Evolutionary conservation across 208 protist species (phyloP), one percentile per base, ranked within the genome.

Genomic region (Trypanosoma theileri): DNA sequence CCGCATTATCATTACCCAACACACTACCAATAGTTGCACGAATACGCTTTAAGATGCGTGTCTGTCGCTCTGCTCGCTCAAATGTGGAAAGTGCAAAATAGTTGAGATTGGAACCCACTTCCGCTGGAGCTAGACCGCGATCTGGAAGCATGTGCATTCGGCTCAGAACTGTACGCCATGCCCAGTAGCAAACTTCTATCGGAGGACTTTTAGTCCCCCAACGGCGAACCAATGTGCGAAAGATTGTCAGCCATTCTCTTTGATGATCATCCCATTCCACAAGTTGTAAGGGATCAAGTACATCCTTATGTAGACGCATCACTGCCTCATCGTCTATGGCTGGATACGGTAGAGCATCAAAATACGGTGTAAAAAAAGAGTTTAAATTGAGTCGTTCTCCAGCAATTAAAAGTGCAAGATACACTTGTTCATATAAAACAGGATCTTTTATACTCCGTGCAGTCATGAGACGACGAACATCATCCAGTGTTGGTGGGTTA

Each of bases 201-300:
- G 88, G 84, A 19, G 88, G 88, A 3, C 55, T 54, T 12, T 21
- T 40, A 22, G 26, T 42, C n/a, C 69, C 72, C 83, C 85, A 91
- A 41, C 77, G 78, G 4, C 72, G 69, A 26, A 83, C 70, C 59
- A 87, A 52, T 45, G 66, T 75, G 28, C 79, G 80, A 53, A 89
- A 66, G 13, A 91, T 54, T 3, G 82, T 75, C 12, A 91, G 56
- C 65, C 89, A 86, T 68, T 85, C 82, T n/a, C 74, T 69, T 71
- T 91, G 88, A 59, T 93, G 83, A 71, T 89, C 88, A 64, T 93
- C 85, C 85, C 88, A 93, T 79, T 93, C 88, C 24, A 93, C 70
- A 12, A 93, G 79, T 56, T 80, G 46, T 63, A 84, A 53, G 3
- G 88, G 81, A 62, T 91, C 88, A 2, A 91, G 64, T 21, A 79